These are phyloP conservation scores for Ustilago nuda DNA, from an alignment of 1,284 basidiomycete species.

Conservation along the genomic window DNA sequence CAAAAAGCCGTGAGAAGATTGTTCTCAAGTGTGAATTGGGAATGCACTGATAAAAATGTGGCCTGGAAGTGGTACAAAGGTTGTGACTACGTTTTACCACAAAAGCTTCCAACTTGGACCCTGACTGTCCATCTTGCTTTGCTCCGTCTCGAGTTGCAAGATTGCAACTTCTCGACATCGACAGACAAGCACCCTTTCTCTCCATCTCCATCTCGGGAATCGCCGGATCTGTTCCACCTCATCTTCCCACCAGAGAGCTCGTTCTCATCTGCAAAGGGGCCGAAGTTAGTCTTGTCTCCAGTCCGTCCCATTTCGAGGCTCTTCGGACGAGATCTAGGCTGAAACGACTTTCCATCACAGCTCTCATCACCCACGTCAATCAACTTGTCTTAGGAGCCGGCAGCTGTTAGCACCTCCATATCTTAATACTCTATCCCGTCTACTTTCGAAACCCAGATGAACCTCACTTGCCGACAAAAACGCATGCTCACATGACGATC, in stretches of 20 bases:
- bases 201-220: not conserved
- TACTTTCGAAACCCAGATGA: not conserved
- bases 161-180: not conserved
- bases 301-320: no score
- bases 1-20: no score
- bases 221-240: not conserved
- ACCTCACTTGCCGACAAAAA: not conserved
- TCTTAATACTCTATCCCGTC: not conserved
- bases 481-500: conserved; percentile 24
- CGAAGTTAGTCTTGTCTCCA: not conserved
- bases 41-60: not conserved
- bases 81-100: conserved; percentile 3
- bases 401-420: not conserved
- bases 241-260: not conserved
- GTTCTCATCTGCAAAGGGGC: not conserved
- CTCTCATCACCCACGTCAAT: no score
- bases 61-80: not conserved
- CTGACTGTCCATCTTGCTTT: not conserved
- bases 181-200: not conserved
- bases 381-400: no score
- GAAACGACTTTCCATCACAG: no score
- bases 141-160: not conserved
- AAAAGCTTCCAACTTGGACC: conserved; percentile 2
- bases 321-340: no score
- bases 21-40: not conserved